Evolutionary conservation across 2,329 filamentous ascomycete genomes (phyloP), one percentile per base, ranked within the genome.

Genomic region (Simplicillium sp.): DNA sequence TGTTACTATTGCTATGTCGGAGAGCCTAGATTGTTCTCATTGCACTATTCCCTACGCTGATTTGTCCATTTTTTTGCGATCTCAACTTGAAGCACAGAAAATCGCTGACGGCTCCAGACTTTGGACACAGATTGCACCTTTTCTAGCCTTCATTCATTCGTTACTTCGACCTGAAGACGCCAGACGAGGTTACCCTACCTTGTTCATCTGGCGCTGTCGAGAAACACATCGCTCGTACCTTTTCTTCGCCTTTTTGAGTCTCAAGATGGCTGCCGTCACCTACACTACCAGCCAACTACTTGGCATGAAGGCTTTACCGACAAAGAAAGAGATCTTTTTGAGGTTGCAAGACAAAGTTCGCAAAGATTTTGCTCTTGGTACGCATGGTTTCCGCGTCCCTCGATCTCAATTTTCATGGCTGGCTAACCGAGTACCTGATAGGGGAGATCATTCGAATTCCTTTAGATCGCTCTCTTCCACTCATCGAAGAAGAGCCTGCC

Each of bases 231-330:
- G 61, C 29, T 59, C 59, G 18, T 65, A 64, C 54, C 55, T 57
- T 49, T 49, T 68, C 44, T 67, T 68, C 46, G 62, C 59, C 46
- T 64, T 60, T 46, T 49, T 65, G 44, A 44, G 52, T 36, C 40
- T 53, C 52, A 53, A 54, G 40, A 73, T 74, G 70, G 55, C 56
- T 40, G 56, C 60, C 11, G 59, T 57, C 34, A 62, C 50, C 11
- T 75, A 75, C 48, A 62, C 59, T 8, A 53, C 65, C 38, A 51
- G 55, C 29, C 67, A 75, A 52, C 58, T 75, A n/a, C 54, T 73
- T 35, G 51, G 50, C 36, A 48, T 64, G 41, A 54, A 54, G 44
- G 46, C 56, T 28, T 32, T 33, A n/a, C 50, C 54, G 36, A 47
- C 50, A 13, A 41, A 45, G n/a, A 46, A 50, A 40, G 50, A 55